Evolutionary conservation across 2,329 filamentous ascomycete genomes (phyloP).

Genomic region (Alternaria hordeiaustralica): DNA sequence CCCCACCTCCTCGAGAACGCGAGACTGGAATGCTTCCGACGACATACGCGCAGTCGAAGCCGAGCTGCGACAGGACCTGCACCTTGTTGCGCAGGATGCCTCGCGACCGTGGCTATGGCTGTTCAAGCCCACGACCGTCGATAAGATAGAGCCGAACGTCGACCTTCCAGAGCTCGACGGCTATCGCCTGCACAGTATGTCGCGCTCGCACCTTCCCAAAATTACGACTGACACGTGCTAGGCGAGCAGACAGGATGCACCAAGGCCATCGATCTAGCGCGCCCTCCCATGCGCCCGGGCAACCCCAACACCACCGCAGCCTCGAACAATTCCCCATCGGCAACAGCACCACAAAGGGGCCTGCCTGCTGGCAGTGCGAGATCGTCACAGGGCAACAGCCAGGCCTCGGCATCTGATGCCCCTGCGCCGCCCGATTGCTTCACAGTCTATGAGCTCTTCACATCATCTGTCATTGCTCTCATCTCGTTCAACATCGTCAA

Average conservation of each 20-base stretch:
- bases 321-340: slow-evolving; percentile 27
- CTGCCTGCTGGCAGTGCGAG: slow-evolving; percentile 25
- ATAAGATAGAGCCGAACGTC: slow-evolving; percentile 27
- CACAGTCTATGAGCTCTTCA: slow-evolving; percentile 48
- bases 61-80: slow-evolving; percentile 32
- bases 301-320: slow-evolving; percentile 26
- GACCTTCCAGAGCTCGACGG: slow-evolving; percentile 38
- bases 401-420: slow-evolving; percentile 18
- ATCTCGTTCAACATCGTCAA: slow-evolving; percentile 44
- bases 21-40: slow-evolving; percentile 30
- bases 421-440: slow-evolving; percentile 39
- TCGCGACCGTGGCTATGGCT: slow-evolving; percentile 44
- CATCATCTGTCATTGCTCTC: slow-evolving; percentile 45
- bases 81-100: slow-evolving; percentile 41
- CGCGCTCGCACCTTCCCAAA: too few species aligned
- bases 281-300: slow-evolving; percentile 33
- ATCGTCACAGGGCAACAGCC: slow-evolving; percentile 22
- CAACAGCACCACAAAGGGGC: slow-evolving; percentile 27
- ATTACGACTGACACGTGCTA: slow-evolving; percentile 30
- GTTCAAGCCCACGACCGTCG: slow-evolving; percentile 36
- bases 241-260: slow-evolving; percentile 42
- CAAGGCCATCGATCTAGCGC: slow-evolving; percentile 44
- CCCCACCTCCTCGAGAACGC: slow-evolving; percentile 12
- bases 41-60: slow-evolving; percentile 42
- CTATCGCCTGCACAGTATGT: slow-evolving; percentile 41